Conservation (phyloP, 805 yeast species). For the Nematodospora valgi region DNA sequence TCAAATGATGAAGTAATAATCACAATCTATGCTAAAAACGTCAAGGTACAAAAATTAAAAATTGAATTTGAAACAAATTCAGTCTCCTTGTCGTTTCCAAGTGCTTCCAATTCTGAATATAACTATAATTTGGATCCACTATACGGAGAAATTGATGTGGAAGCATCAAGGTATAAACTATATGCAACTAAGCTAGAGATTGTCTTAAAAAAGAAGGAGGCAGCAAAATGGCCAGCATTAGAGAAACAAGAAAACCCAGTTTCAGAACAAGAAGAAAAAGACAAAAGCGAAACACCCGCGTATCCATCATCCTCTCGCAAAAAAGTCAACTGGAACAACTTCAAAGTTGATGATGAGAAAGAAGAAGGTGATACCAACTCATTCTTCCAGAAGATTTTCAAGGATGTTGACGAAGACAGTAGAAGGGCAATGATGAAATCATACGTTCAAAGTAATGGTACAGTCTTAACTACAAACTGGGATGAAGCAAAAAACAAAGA, state of each 20-base stretch:
- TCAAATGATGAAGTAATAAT: slow-evolving; percentile 52
- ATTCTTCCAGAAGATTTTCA: slow-evolving; percentile 73
- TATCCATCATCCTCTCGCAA: slow-evolving; percentile 68
- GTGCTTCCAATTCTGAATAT: slow-evolving; percentile 51
- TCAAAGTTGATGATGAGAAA: slow-evolving; percentile 44
- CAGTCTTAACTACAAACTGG: slow-evolving; percentile 93
- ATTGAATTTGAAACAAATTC: slow-evolving; percentile 37
- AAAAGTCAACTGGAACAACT: slow-evolving; percentile 64
- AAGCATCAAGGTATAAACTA: slow-evolving; percentile 44
- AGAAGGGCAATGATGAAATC: slow-evolving; percentile 96
- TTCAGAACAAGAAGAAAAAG: slow-evolving; percentile 5
- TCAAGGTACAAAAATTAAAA: slow-evolving; percentile 47
- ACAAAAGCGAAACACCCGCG: slow-evolving; percentile 11
- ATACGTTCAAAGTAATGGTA: slow-evolving; percentile 89
- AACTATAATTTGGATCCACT: slow-evolving; percentile 55
- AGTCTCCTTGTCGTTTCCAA: slow-evolving; percentile 45
- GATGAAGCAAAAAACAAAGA: slow-evolving; percentile 65
- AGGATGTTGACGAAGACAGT: slow-evolving; percentile 82
- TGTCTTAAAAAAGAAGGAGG: slow-evolving; percentile 45
- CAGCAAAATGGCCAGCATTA: slow-evolving; percentile 53
- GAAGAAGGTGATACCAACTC: slow-evolving; percentile 51
- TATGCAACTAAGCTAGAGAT: slow-evolving; percentile 76
- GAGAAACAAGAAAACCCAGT: slow-evolving; percentile 25
- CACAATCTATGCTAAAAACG: slow-evolving; percentile 66
- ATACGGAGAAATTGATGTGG: slow-evolving; percentile 47